A percentile compares a stretch with the other conserved stretches of the same genome.
These are phyloP conservation scores for Russula brevipes DNA, from an alignment of 768 basidiomycete species.

Conservation along the genomic window DNA sequence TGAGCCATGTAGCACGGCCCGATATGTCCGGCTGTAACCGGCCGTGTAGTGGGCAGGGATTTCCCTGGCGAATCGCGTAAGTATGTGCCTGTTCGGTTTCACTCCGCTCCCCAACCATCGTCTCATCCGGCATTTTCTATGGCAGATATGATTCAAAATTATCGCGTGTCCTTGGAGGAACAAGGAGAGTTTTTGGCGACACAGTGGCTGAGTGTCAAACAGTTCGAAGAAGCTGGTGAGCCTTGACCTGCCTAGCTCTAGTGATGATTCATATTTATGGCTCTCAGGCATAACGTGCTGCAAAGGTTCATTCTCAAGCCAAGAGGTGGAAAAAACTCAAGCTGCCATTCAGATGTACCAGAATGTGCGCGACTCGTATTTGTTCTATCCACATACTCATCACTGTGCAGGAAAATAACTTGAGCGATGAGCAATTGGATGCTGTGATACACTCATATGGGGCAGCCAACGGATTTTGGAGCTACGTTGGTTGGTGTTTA, in stretches of 20 bases:
- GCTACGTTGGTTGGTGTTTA: background rate
- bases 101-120: background rate
- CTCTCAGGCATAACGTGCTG: background rate
- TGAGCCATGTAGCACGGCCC: too few species aligned
- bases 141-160: too few species aligned
- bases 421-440: background rate
- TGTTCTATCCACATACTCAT: background rate
- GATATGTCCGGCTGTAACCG: too few species aligned
- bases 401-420: background rate
- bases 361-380: background rate
- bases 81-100: too few species aligned
- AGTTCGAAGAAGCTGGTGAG: background rate
- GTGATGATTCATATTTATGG: background rate
- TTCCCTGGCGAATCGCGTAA: too few species aligned
- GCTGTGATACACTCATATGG: background rate
- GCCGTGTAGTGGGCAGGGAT: too few species aligned
- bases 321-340: background rate
- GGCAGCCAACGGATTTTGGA: background rate
- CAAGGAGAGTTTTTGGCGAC: background rate
- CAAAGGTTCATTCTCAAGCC: background rate
- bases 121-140: background rate
- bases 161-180: too few species aligned
- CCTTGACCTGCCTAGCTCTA: too few species aligned
- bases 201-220: background rate
- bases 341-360: background rate